Base-by-base conservation (phyloP, 441 rosid species). In the Brassica hybrid region DNA sequence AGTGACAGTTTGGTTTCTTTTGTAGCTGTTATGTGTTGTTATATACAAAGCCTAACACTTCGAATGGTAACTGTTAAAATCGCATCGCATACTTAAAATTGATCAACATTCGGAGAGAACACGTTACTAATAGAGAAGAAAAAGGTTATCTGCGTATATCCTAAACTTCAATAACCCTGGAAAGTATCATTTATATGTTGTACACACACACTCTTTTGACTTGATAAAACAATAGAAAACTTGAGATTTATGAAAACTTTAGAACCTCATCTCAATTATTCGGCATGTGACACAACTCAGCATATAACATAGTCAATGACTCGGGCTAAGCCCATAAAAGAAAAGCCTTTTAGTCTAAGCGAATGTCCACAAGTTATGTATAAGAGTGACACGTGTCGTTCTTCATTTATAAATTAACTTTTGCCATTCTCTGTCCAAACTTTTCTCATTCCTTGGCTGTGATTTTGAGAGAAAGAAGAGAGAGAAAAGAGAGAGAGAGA, bases 371-470 rank as follows among this genome's bases (percentile, higher is more conserved):
- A 43, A 43, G 50, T 11, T 41, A 41, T 41, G 48, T 41, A 41
- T 41, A 41, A 41, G 12, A 43, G 5, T 43, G 14, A 43, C 50
- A 43, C 50, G 50, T 43, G 50, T 11, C 50, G 50, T 3, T 30
- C 67, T 34, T 9, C 67, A 48, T 72, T 56, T 84, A 88, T 85
- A 84, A 79, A 88, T 82, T 78, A 73, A 19, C 48, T 70, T 38
- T 30, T 56, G 79, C 79, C 74, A 10, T 75, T 27, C 1, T 2
- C 1, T 0, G 0, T 1, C 7, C 23, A 11, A 1, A 23, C 1
- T 6, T 58, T 75, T 14, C 77, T 69, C 78, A 13, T 79, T 83
- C 81, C 79, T 82, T 76, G 34, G 58, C 38, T 76, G 84, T 84
- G 79, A 77, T 61, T 80, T 78, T 64, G 68, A 61, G 70, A 36